A percentile compares a stretch with the other conserved stretches of the same genome.
Conservation (phyloP, 371 early-diverging fungal genomes). For the Haplosporangium sp. region DNA sequence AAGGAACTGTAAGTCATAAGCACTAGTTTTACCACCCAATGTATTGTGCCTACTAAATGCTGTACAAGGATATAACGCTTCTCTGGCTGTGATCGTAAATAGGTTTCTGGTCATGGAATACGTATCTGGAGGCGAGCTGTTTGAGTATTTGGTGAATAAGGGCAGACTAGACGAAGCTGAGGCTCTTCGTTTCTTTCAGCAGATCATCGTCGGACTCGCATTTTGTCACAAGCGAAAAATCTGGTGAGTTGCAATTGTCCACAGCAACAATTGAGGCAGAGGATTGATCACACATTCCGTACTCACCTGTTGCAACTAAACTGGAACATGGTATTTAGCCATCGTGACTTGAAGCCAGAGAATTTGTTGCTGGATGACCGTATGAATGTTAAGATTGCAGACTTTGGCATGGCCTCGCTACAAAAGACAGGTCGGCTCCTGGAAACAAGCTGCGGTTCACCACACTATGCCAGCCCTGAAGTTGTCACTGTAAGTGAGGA, state of each 20-base stretch:
- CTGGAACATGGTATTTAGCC: slow-evolving; percentile 61
- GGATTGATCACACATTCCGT: no score
- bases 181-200: slow-evolving; percentile 94
- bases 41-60: slow-evolving; percentile 10
- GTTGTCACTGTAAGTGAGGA: slow-evolving; percentile 69
- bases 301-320: neutral
- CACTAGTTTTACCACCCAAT: neutral
- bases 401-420: slow-evolving; percentile 88
- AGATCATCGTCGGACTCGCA: slow-evolving; percentile 93
- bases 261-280: no score
- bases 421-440: slow-evolving; percentile 78
- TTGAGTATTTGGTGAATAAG: slow-evolving; percentile 91
- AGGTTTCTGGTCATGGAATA: slow-evolving; percentile 96
- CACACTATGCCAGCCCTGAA: slow-evolving; percentile 96
- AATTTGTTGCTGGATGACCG: slow-evolving; percentile 94
- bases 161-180: slow-evolving; percentile 88
- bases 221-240: slow-evolving; percentile 95
- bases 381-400: slow-evolving; percentile 84
- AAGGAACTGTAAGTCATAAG: slow-evolving; percentile 75
- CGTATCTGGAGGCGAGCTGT: slow-evolving; percentile 96
- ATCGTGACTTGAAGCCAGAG: slow-evolving; percentile 97
- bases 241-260: slow-evolving; percentile 62
- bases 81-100: neutral
- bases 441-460: slow-evolving; percentile 89
- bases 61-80: neutral